Percentiles rank a stretch among this genome's conserved stretches.
Evolutionary conservation across 2,329 filamentous ascomycete genomes (phyloP).

Genomic region (Sphaerulina musiva): DNA sequence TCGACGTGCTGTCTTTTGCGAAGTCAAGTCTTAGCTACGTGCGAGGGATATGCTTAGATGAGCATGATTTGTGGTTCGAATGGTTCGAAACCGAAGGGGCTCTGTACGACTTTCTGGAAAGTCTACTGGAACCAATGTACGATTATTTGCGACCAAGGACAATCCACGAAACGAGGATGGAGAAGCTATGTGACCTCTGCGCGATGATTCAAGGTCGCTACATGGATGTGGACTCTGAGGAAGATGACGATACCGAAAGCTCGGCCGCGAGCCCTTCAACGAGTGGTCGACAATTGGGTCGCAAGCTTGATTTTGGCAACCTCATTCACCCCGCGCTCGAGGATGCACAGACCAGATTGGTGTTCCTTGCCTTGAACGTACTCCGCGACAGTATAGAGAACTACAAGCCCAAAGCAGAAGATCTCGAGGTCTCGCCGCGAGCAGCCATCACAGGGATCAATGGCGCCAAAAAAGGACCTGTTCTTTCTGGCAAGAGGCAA

Average conservation of each 20-base stretch:
- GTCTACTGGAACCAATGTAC: constrained; percentile 61
- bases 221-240: constrained; percentile 48
- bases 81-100: constrained; percentile 60
- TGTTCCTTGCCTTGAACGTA: constrained; percentile 58
- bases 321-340: constrained; percentile 60
- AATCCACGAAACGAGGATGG: constrained; percentile 60
- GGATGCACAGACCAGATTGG: constrained; percentile 60
- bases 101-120: constrained; percentile 60
- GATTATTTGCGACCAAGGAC: constrained; percentile 59
- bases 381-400: constrained; percentile 61
- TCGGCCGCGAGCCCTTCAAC: constrained; percentile 16
- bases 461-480: constrained; percentile 35
- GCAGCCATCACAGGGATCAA: constrained; percentile 21
- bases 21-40: constrained; percentile 59
- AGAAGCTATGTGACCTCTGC: constrained; percentile 62
- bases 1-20: constrained; percentile 59
- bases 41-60: constrained; percentile 59
- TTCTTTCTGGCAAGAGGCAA: constrained; percentile 47
- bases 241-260: constrained; percentile 43
- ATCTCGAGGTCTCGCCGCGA: constrained; percentile 56
- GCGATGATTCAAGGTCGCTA: constrained; percentile 60
- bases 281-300: constrained; percentile 17
- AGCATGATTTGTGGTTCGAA: constrained; percentile 60
- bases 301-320: constrained; percentile 52
- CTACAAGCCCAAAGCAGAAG: constrained; percentile 58